phyloP scores from a whole-genome alignment of 805 yeast species.

The Kuraishia floccosa region DNA sequence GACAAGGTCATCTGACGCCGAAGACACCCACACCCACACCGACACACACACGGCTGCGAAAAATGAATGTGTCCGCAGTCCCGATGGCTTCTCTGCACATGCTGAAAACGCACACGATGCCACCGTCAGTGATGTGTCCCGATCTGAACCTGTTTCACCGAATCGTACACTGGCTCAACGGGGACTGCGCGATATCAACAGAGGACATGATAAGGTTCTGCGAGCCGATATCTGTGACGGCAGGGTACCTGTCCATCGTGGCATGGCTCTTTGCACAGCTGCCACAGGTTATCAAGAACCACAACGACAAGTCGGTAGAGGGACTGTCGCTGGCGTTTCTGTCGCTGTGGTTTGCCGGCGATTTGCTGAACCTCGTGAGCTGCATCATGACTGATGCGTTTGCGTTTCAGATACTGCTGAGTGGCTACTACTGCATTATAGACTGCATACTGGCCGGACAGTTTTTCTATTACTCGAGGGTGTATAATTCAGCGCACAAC shows the following conservation, averaged over 20 bases:
- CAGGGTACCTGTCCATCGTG: constrained; percentile 29
- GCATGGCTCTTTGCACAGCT: constrained; percentile 69
- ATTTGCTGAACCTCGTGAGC: constrained; percentile 38
- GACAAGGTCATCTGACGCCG: too few species aligned
- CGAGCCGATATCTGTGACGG: constrained; percentile 1
- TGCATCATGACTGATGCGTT: constrained; percentile 35
- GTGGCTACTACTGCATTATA: constrained; percentile 35
- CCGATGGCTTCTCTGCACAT: too few species aligned
- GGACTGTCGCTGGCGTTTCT: constrained; percentile 56
- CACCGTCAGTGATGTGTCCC: too few species aligned
- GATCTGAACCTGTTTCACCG: too few species aligned
- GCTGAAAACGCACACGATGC: too few species aligned
- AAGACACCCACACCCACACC: too few species aligned
- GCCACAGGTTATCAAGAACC: constrained; percentile 58
- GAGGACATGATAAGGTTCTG: neutral
- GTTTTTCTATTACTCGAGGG: constrained; percentile 31
- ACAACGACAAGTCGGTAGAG: constrained; percentile 47
- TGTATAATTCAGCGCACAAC: neutral
- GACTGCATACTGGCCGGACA: constrained; percentile 33
- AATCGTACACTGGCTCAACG: too few species aligned
- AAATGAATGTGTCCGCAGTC: too few species aligned
- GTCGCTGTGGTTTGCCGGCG: constrained; percentile 56
- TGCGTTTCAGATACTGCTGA: constrained; percentile 33
- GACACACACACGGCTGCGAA: too few species aligned
- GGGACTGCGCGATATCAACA: neutral